phyloP scores from a whole-genome alignment of 805 yeast species.

The Barnettozyma sp. region DNA sequence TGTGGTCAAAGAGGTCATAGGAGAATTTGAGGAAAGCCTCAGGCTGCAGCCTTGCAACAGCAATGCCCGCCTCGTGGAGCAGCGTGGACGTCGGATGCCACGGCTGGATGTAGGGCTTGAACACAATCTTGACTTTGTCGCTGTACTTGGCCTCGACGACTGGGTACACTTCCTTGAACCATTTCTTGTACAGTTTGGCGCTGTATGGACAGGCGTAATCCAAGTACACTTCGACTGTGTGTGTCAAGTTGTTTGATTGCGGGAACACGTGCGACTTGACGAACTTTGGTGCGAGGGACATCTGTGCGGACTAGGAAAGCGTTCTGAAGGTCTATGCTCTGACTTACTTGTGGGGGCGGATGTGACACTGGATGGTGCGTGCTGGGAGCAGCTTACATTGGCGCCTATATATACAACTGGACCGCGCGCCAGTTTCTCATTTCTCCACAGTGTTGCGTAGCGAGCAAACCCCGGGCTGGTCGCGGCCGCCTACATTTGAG shows the following conservation, averaged over 20 bases:
- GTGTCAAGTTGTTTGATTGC: slow-evolving; percentile 10
- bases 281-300: slow-evolving; percentile 27
- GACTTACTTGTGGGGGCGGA: background rate
- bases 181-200: slow-evolving; percentile 52
- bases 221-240: slow-evolving; percentile 54
- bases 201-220: slow-evolving; percentile 79
- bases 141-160: slow-evolving; percentile 38
- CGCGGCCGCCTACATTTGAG: no score
- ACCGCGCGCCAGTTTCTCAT: no score
- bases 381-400: background rate
- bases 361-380: background rate
- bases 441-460: no score
- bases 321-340: background rate
- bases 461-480: no score
- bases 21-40: slow-evolving; percentile 51
- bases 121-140: slow-evolving; percentile 49
- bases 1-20: slow-evolving; percentile 47
- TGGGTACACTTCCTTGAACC: slow-evolving; percentile 50
- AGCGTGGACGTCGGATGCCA: slow-evolving; percentile 78
- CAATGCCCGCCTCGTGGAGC: slow-evolving; percentile 66
- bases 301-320: no score
- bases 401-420: no score
- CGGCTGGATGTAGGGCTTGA: slow-evolving; percentile 77
- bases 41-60: slow-evolving; percentile 54
- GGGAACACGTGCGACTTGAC: slow-evolving; percentile 21